These are phyloP conservation scores for Anthostomella pinea DNA, from an alignment of 2,329 filamentous ascomycete species.

Conservation along the genomic window DNA sequence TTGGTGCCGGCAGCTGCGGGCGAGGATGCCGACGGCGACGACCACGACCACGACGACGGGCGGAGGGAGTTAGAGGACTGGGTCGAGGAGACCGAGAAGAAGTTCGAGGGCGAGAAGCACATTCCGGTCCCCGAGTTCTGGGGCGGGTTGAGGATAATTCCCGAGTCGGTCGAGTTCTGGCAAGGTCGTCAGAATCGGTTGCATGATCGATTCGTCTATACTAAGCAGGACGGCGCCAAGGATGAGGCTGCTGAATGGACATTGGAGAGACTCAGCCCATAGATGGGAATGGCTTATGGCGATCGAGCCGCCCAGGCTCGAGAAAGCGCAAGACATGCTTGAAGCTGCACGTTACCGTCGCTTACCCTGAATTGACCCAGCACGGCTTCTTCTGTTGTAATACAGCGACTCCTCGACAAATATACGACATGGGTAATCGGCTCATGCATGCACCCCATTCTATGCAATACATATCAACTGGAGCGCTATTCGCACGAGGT, in stretches of 20 bases:
- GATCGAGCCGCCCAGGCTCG: no score
- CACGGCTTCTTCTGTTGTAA: no score
- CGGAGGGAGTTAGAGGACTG: conserved; percentile 71
- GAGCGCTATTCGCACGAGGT: no score
- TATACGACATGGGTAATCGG: no score
- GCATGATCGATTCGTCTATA: conserved; percentile 92
- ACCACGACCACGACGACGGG: no score
- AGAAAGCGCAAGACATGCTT: not conserved
- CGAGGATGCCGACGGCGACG: conserved; percentile 37
- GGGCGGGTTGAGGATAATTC: conserved; percentile 85
- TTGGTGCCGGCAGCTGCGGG: conserved; percentile 44
- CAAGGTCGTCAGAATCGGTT: conserved; percentile 85
- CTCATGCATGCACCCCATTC: no score
- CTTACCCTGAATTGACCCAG: no score
- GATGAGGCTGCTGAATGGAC: conserved; percentile 54
- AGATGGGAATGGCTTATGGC: conserved; percentile 7
- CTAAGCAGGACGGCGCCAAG: conserved; percentile 49
- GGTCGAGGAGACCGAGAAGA: conserved; percentile 73
- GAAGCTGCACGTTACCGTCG: not conserved
- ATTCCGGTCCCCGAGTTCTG: conserved; percentile 94
- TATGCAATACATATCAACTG: no score
- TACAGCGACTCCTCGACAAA: no score
- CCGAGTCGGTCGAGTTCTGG: conserved; percentile 91
- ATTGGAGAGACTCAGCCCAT: conserved; percentile 73
- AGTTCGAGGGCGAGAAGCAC: conserved; percentile 70